Base-by-base conservation (phyloP, 2,329 filamentous ascomycete genomes). In the Drechslerella stenobrocha region DNA sequence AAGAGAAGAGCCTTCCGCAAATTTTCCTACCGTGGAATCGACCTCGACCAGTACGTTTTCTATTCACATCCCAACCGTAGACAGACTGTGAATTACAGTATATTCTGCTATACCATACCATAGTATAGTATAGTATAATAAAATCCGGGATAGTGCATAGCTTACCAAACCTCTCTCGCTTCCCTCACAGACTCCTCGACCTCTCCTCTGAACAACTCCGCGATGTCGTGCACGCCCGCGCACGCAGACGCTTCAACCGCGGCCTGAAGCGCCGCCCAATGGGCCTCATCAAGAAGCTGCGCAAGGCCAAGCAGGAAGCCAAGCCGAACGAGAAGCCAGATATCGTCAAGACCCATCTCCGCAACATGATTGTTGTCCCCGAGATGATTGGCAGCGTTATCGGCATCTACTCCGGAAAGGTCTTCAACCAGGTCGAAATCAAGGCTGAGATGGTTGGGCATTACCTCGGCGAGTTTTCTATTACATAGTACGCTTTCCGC, bases 391-490 rank as follows among this genome's bases (percentile, higher is more conserved):
- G 93, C 77, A 89, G 84, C 81, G 92, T 98, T 77, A 88, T 98
- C 77, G 93, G 91, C 79, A 93, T 98, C 84, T 98, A 98, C 89
- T 96, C 90, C 75, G 93, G 93, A 79, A 98, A 98, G 88, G 91
- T 97, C 82, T 98, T 98, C 89, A 98, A 98, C 88, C 92, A 96
- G 86, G 91, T 98, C 76, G 93, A 98, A 82, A 93, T 98, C 84
- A 96, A 96, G 87, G 93, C 93, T 76, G 93, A 98, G 86, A 98
- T 98, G 93, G 93, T 98, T 81, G 93, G 93, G 80, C 92, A 97
- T 85, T 96, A 96, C 85, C 85, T 98, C 74, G 93, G 84, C 78
- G 93, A 98, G 83, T 98, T 98, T 86, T 96, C 91, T 75, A 98
- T 98, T 84, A 93, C 92, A 83, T 98, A 98, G 90, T 95, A 88